Evolutionary conservation across 2,329 filamentous ascomycete species (phyloP).

Genomic region (Hysterium pulicare): DNA sequence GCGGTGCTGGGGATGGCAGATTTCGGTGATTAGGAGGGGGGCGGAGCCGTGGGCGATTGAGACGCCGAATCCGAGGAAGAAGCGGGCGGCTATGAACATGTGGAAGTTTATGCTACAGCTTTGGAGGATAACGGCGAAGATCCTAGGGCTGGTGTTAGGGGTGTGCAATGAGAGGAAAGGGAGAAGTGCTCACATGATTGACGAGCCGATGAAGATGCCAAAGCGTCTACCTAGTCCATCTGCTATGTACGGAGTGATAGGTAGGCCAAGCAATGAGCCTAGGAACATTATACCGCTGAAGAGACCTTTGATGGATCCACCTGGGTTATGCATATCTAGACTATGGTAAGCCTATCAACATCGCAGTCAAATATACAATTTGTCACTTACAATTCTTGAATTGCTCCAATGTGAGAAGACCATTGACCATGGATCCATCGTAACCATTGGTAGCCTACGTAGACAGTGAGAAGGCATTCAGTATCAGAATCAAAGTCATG

Average conservation of each 20-base stretch:
- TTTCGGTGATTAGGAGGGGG: constrained; percentile 39
- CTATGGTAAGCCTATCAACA: constrained; percentile 1
- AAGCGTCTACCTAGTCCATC: constrained; percentile 23
- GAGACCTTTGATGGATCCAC: constrained; percentile 16
- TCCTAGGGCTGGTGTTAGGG: no score
- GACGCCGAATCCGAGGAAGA: constrained; percentile 35
- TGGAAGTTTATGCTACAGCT: constrained; percentile 14
- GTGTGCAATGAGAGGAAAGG: not conserved
- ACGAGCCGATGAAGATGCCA: constrained; percentile 9
- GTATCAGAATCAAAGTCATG: not conserved
- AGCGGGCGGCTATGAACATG: constrained; percentile 34
- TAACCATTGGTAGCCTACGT: not conserved
- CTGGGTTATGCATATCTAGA: constrained; percentile 22
- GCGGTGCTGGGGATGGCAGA: constrained; percentile 40
- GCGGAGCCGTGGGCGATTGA: constrained; percentile 29
- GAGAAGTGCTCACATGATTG: constrained; percentile 4
- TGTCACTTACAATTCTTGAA: constrained; percentile 17
- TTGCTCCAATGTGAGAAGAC: constrained; percentile 20
- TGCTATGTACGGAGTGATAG: constrained; percentile 22
- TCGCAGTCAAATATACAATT: not conserved
- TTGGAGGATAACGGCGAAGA: constrained; percentile 20
- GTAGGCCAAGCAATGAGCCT: constrained; percentile 21
- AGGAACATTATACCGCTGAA: constrained; percentile 24
- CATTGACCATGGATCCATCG: constrained; percentile 23
- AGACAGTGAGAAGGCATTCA: not conserved